Conservation (phyloP, 306 rosid genomes). For the Vigna nakashimae region DNA sequence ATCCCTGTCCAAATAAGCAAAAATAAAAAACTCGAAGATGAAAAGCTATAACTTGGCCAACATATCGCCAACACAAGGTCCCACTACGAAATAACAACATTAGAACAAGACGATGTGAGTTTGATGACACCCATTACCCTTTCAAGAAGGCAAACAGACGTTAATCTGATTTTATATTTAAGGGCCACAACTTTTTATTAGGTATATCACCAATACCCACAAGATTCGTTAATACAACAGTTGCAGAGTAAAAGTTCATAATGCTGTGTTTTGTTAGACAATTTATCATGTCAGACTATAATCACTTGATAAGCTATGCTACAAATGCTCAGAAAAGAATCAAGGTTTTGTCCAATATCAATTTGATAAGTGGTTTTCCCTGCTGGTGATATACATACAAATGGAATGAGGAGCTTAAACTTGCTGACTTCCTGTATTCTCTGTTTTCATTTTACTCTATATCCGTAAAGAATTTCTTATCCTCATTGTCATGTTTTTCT, state of each 20-base stretch:
- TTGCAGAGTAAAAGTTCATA: conserved; percentile 7
- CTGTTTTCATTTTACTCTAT: conserved; percentile 28
- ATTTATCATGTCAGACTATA: conserved; percentile 19
- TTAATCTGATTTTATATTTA: conserved; percentile 10
- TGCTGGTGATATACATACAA: not conserved
- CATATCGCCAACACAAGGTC: conserved; percentile 19
- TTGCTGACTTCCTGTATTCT: conserved; percentile 10
- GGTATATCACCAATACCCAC: conserved; percentile 8
- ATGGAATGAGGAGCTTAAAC: not conserved
- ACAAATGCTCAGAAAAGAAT: conserved; percentile 4
- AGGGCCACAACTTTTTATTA: conserved; percentile 19
- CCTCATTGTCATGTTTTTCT: conserved; percentile 10
- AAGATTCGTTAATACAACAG: conserved; percentile 10
- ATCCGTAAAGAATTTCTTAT: not conserved
- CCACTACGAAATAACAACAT: conserved; percentile 8
- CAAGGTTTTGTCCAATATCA: conserved; percentile 16
- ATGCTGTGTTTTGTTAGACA: conserved; percentile 3
- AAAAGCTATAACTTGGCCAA: conserved; percentile 26
- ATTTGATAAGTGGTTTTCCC: conserved; percentile 25
- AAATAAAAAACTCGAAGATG: conserved; percentile 30
- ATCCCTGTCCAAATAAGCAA: conserved; percentile 70
- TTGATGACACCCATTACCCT: conserved; percentile 20
- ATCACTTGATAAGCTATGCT: conserved; percentile 1
- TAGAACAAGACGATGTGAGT: not conserved
- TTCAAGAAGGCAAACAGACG: conserved; percentile 37